Evolutionary conservation across 148 eudicot species (phyloP).

Genomic region (Arbutus unedo): DNA sequence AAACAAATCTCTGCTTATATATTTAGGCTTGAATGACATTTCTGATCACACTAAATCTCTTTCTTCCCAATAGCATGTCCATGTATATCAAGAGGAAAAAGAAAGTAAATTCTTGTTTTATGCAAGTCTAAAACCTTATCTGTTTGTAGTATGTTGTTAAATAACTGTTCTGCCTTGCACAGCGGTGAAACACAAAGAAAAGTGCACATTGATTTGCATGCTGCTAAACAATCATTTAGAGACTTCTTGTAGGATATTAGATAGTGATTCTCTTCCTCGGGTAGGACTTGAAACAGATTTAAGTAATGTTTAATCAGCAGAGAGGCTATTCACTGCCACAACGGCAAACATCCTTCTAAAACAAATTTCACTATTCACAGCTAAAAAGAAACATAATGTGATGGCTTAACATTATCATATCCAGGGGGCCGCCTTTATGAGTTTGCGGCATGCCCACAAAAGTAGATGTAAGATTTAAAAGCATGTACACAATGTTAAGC

Average conservation of each 20-base stretch:
- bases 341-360: background rate
- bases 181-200: background rate
- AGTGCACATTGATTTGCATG: background rate
- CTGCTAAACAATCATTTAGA: background rate
- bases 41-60: background rate
- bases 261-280: background rate
- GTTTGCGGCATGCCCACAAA: background rate
- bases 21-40: background rate
- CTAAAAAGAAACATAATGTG: background rate
- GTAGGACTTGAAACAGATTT: constrained; percentile 7
- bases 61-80: background rate
- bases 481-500: background rate
- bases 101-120: background rate
- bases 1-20: background rate
- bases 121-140: background rate
- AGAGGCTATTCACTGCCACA: background rate
- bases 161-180: background rate
- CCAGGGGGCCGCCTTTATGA: background rate
- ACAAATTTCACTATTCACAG: background rate
- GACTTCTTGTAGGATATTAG: background rate
- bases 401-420: background rate
- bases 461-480: background rate
- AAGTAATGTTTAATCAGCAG: background rate
- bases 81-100: background rate
- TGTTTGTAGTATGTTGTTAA: background rate